Evolutionary conservation across 2,329 filamentous ascomycete species (phyloP).

Genomic region (Alternaria solani): DNA sequence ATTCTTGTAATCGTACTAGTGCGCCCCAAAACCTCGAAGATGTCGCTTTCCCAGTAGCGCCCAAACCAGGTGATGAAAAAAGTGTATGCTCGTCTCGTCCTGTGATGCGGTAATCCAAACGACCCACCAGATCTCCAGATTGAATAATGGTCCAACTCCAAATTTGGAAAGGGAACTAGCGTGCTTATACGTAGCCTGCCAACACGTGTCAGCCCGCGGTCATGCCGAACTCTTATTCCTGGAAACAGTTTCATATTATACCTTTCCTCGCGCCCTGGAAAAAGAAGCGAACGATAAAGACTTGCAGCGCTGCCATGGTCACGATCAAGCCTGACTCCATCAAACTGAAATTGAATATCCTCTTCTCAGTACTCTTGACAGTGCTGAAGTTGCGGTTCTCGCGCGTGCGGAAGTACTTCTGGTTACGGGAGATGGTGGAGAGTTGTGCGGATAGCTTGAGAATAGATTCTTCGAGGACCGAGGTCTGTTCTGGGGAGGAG

Average conservation of each 20-base stretch:
- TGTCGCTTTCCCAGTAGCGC: constrained; percentile 11
- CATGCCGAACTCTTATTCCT: constrained; percentile 2
- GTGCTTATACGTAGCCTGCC: constrained; percentile 35
- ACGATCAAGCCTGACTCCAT: constrained; percentile 92
- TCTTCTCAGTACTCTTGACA: constrained; percentile 90
- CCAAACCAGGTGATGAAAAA: constrained; percentile 6
- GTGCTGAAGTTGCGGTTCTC: constrained; percentile 99
- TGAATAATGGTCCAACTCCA: not conserved
- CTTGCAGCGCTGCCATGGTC: constrained; percentile 93
- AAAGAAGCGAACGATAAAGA: constrained; percentile 98
- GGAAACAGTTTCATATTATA: constrained; percentile 30
- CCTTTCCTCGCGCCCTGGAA: constrained; percentile 87
- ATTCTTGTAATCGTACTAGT: constrained; percentile 1
- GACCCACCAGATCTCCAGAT: not conserved
- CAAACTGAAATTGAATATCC: constrained; percentile 97
- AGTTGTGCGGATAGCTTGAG: constrained; percentile 93
- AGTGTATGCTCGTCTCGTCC: not conserved
- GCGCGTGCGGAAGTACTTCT: constrained; percentile 98
- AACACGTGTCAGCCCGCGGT: constrained; percentile 28
- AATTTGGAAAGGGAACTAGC: not conserved
- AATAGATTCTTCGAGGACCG: constrained; percentile 88
- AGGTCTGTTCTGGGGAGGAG: constrained; percentile 86
- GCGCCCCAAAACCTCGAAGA: constrained; percentile 1
- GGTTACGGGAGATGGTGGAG: constrained; percentile 93
- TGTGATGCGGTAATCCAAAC: not conserved